Evolutionary conservation across 129 eudicot genomes (phyloP).

Genomic region (Artemisia argyi): DNA sequence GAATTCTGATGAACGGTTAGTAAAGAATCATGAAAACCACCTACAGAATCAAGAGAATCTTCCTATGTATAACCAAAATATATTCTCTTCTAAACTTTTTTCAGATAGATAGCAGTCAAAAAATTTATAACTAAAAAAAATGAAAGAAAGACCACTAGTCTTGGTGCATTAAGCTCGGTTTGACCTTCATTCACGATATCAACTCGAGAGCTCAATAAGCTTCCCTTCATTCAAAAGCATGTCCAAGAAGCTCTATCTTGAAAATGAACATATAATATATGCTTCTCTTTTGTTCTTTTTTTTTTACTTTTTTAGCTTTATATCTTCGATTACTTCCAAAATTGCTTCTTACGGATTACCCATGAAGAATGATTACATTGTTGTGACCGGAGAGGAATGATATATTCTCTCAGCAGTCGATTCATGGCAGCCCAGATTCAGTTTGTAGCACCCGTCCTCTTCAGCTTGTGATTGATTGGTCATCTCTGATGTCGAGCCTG

Average conservation of each 20-base stretch:
- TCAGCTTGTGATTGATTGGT: constrained; percentile 28
- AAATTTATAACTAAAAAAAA: too few relatives aligned
- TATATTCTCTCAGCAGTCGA: constrained; percentile 25
- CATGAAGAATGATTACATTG: constrained; percentile 15
- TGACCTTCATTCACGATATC: too few relatives aligned
- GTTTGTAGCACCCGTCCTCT: constrained; percentile 28
- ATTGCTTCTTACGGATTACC: neutral
- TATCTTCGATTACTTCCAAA: constrained; percentile 15
- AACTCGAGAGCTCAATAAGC: too few relatives aligned
- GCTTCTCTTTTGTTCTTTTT: constrained; percentile 9
- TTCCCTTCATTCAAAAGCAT: constrained; percentile 41
- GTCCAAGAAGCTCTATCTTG: constrained; percentile 44
- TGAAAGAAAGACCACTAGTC: too few relatives aligned
- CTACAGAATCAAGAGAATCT: too few relatives aligned
- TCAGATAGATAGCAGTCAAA: too few relatives aligned
- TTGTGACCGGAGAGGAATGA: constrained; percentile 35
- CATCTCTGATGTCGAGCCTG: constrained; percentile 48
- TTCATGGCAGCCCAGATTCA: constrained; percentile 39
- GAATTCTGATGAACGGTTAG: too few relatives aligned
- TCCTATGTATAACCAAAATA: too few relatives aligned
- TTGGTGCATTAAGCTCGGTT: too few relatives aligned
- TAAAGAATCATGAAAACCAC: too few relatives aligned
- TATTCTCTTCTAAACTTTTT: too few relatives aligned
- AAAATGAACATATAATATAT: constrained; percentile 8
- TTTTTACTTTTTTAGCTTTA: constrained; percentile 13